A percentile compares a stretch with the other conserved stretches of the same genome.
These are phyloP conservation scores for Saccharomycopsis oosterbeekiorum DNA, from an alignment of 805 yeast species.

Conservation along the genomic window DNA sequence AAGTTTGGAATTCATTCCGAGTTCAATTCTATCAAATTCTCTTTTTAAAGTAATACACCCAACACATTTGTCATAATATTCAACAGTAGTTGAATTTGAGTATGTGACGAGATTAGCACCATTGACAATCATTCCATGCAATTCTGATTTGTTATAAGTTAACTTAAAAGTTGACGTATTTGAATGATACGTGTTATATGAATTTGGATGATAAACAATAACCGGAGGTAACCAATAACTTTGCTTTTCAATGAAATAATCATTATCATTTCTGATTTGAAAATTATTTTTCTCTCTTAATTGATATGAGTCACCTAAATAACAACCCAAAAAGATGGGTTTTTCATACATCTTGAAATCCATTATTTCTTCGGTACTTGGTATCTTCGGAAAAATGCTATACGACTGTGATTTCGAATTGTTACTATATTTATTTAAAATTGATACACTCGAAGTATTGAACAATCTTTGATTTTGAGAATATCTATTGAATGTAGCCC, in stretches of 20 bases:
- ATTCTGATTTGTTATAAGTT: conserved; percentile 47
- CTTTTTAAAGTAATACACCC: conserved; percentile 51
- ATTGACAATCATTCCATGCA: conserved; percentile 50
- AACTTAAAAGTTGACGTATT: conserved; percentile 66
- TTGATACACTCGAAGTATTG: conserved; percentile 1
- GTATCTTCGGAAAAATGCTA: conserved; percentile 55
- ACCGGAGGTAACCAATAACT: conserved; percentile 55
- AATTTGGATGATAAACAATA: conserved; percentile 64
- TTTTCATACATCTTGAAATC: conserved; percentile 39
- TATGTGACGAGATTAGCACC: conserved; percentile 58
- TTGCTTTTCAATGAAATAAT: background rate
- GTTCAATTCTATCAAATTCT: conserved; percentile 33
- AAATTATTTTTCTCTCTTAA: background rate
- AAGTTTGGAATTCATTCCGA: conserved; percentile 18
- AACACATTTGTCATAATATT: conserved; percentile 36
- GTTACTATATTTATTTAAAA: background rate
- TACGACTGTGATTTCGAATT: conserved; percentile 21
- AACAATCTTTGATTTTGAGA: background rate
- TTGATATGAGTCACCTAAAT: conserved; percentile 22
- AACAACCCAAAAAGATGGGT: conserved; percentile 82
- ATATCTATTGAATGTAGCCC: conserved; percentile 29
- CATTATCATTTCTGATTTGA: background rate
- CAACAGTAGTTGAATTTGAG: conserved; percentile 30
- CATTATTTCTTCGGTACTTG: conserved; percentile 40
- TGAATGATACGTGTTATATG: conserved; percentile 51